Evolutionary conservation across 2,329 filamentous ascomycete genomes (phyloP), one percentile per base, ranked within the genome.

Genomic region (Fusarium equiseti): DNA sequence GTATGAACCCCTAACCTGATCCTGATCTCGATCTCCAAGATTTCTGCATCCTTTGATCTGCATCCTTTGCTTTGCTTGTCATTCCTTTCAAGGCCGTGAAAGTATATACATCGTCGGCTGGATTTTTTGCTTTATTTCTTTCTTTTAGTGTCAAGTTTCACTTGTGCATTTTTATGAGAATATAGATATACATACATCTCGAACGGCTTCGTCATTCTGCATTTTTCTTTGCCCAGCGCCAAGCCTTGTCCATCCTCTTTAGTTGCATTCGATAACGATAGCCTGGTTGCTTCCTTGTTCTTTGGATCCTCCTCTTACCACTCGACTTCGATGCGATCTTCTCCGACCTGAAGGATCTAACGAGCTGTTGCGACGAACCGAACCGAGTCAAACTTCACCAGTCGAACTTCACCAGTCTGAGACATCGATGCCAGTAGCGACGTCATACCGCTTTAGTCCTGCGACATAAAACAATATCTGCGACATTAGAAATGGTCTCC

Each of bases 41-140:
- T 71, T 70, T 71, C 63, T 49, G 54, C 53, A 63, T 55, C 62
- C 50, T 59, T 52, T 32, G 54, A 54, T 66, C 49, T 67, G 50
- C 38, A 22, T 40, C 38, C n/a, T 56, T 66, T 50, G 22, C 42
- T 61, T 49, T 67, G 26, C 63, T 55, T 42, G 45, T 42, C 26
- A 24, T 57, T 63, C 45, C 20, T 31, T 52, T 29, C 52, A 27
- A 31, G 18, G 35, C 52, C 46, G 48, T 52, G 31, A 26, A 45
- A 45, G 63, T 59, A 55, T 27, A 71, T 70, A 56, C 32, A 11
- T 12, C 18, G 4, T 38, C 35, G 35, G 35, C 49, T 22, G 32
- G 49, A 43, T 24, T 48, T 59, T 43, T 52, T 55, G 24, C 42
- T 38, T 24, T 13, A 24, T 20, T 32, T 40, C 10, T n/a, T 43